Evolutionary conservation across 169 alveolate genomes (phyloP), one percentile per base, ranked within the genome.

Genomic region (Cryptosporidium canis): DNA sequence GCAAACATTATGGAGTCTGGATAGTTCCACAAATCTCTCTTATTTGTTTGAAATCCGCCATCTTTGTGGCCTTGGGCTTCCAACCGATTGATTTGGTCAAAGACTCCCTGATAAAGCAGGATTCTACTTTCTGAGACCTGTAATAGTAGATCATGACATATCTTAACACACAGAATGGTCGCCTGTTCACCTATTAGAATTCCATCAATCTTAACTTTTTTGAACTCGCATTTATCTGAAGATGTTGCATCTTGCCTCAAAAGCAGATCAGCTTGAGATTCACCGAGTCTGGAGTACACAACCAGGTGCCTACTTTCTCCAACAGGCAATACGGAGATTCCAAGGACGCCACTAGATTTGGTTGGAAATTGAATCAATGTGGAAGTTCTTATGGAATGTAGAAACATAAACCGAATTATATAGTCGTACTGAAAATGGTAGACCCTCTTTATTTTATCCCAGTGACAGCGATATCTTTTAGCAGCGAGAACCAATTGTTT

Each of bases 41-140:
- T n/a, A 33, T 61, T n/a, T 1, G 29, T n/a, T 27, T 61, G 68
- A 51, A 51, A 21, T 21, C 18, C 3, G 18, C 24, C 33, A 51
- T n/a, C n/a, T n/a, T 8, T 51, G 8, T 18, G 35, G 33, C n/a
- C 41, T 61, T 61, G 68, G n/a, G n/a, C 31, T 61, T 61, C 48
- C 11, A 61, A 35, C 14, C 21, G 14, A 16, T 29, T 12, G 14
- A 61, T 21, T 35, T 66, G 61, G 16, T 43, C 58, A 5, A 14
- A 39, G 7, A 66, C 39, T 37, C 58, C 82, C 31, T 37, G 37
- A 16, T 16, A 51, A 27, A 70, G 37, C 16, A 70, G 9, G 21
- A 70, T 70, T 29, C 55, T 18, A 33, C 41, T 44, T n/a, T 70
- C 64, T 70, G 84, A 51, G 21, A 70, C 67, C 6, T 47, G 64